Evolutionary conservation across 768 basidiomycete species (phyloP), one percentile per base, ranked within the genome.

Genomic region (Glaciozyma martinii): DNA sequence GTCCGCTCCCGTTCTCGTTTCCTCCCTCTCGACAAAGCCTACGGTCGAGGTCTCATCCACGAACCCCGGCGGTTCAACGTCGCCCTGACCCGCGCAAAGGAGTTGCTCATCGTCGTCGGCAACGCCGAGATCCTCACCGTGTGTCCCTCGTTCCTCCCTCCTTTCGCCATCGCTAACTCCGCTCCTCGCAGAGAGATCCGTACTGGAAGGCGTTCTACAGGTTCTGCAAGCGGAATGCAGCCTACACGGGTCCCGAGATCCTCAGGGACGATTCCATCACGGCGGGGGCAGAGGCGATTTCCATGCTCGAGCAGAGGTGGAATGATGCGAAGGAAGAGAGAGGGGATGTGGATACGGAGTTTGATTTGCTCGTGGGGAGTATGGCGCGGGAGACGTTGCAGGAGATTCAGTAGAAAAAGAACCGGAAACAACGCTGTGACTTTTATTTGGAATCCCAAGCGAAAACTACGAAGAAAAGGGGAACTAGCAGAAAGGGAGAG

Each of bases 21-120:
- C 66, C 57, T 77, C 25, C 52, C 61, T 10, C 63, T 66, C 52
- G 77, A 78, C 63, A 65, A 67, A n/a, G 33, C 62, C 27, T 68
- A 70, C 15, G 73, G 71, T 30, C 74, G 77, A 60, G 77, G 77
- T 2, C 59, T 78, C n/a, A 73, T 75, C 10, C 71, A 71, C 55
- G 77, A 77, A 58, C 72, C 74, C 15, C 75, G 76, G 59, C 67
- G 77, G 21, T 76, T 77, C 73, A 78, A 78, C 63, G 77, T 78
- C 37, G 76, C 77, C 32, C 76, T 77, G 60, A 78, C 77, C 0
- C 70, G 77, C 30, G 77, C 77, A 3, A 77, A 77, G 58, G 77
- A 77, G 66, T 59, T 77, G 3, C 65, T 78, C 30, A 59, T 78
- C 44, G 65, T 77, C 27, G 65, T 78, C 12, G 77, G 77, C 1